Conservation (phyloP, 139 green algal genomes). For the Closterium sp. region DNA sequence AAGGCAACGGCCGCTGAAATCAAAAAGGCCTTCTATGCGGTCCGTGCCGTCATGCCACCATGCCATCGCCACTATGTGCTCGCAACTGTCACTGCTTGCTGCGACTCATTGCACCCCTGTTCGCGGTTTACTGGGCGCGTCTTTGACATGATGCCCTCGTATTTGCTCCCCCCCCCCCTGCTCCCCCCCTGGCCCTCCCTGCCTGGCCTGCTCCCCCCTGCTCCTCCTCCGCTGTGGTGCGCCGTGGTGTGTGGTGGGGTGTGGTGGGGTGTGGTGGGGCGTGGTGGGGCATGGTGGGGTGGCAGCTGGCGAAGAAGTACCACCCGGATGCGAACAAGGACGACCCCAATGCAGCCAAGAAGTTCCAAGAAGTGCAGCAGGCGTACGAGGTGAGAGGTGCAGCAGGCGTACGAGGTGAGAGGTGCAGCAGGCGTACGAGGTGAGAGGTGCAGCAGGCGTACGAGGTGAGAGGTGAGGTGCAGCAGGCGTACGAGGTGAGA, state of each 20-base stretch:
- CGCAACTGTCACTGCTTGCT: no score
- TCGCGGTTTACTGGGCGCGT: no score
- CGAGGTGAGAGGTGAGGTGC: conserved; percentile 50
- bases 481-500: conserved; percentile 52
- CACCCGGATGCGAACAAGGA: conserved; percentile 58
- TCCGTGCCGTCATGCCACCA: not conserved
- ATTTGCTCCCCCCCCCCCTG: no score
- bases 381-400: conserved; percentile 51
- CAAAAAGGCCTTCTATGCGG: not conserved
- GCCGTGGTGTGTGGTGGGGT: not conserved
- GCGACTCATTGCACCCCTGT: no score
- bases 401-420: conserved; percentile 52
- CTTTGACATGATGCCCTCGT: no score
- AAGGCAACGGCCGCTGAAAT: not conserved
- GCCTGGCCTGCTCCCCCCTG: no score
- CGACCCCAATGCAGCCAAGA: conserved; percentile 49
- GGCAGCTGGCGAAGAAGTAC: conserved; percentile 54
- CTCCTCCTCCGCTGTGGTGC: no score
- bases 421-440: conserved; percentile 51
- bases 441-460: conserved; percentile 52
- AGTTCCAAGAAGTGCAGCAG: conserved; percentile 56
- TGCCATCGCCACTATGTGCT: not conserved
- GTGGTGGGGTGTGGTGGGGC: not conserved
- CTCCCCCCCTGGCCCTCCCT: no score
- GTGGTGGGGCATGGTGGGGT: not conserved